A percentile compares a stretch with the other conserved stretches of the same genome.
Evolutionary conservation across 192 early-diverging fungal genomes (phyloP).

Genomic region (Entophlyctis helioformis): DNA sequence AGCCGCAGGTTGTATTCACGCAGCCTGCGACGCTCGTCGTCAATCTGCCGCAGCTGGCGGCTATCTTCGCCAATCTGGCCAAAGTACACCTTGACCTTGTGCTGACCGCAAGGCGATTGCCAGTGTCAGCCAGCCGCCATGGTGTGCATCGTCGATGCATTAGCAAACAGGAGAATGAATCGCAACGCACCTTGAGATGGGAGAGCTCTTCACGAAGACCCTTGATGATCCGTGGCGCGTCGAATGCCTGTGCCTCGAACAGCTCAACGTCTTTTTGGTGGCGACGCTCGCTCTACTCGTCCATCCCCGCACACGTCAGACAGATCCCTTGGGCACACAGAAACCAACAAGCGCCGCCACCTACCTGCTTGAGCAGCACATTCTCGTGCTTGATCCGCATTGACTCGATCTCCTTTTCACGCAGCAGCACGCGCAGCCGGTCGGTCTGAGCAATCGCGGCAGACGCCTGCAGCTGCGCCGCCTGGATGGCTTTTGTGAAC

Average conservation of each 20-base stretch:
- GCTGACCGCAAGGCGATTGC: conserved; percentile 11
- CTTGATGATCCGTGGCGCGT: conserved; percentile 33
- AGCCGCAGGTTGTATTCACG: conserved; percentile 20
- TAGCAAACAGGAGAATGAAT: too few relatives aligned
- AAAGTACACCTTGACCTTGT: conserved; percentile 37
- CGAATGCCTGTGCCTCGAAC: conserved; percentile 27
- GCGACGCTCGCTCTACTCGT: conserved; percentile 30
- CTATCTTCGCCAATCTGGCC: conserved; percentile 23
- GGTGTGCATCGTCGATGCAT: too few relatives aligned
- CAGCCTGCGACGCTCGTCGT: conserved; percentile 27
- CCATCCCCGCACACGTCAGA: not conserved
- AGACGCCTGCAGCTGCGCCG: too few relatives aligned
- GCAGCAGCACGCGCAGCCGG: conserved; percentile 18
- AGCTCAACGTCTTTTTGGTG: conserved; percentile 39
- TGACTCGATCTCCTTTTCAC: conserved; percentile 32
- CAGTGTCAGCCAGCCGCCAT: too few relatives aligned
- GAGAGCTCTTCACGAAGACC: conserved; percentile 31
- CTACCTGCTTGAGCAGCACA: conserved; percentile 34
- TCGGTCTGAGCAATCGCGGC: conserved; percentile 21
- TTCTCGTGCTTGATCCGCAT: conserved; percentile 35
- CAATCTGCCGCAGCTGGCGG: conserved; percentile 26
- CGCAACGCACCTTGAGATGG: conserved; percentile 23
- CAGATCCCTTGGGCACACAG: not conserved
- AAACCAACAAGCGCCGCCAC: conserved; percentile 1
- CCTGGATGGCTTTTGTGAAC: too few relatives aligned